A percentile compares a stretch with the other conserved stretches of the same genome.
Evolutionary conservation across 257 asterid species (phyloP).

Genomic region (Solanum tarijense): DNA sequence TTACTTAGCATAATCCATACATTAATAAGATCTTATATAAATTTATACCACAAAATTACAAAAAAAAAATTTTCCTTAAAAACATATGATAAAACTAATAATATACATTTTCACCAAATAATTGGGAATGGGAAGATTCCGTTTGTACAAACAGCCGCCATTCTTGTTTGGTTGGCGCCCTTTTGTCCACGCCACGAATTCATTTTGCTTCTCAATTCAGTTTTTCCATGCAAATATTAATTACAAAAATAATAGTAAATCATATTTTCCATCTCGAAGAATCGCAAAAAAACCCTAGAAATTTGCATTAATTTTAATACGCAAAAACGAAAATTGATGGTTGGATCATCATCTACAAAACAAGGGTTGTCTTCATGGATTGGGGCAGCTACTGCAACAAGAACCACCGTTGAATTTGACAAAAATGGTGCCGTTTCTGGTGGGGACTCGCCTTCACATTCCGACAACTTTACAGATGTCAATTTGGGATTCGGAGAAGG

Average conservation of each 20-base stretch:
- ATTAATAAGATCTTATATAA: no score
- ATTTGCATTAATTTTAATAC: background rate
- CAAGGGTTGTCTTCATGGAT: conserved; percentile 55
- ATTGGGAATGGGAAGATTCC: background rate
- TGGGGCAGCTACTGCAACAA: conserved; percentile 25
- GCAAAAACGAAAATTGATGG: conserved; percentile 12
- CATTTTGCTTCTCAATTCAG: background rate
- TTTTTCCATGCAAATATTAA: background rate
- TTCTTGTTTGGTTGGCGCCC: conserved; percentile 25
- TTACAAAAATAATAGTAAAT: background rate
- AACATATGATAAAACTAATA: background rate
- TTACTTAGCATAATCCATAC: background rate
- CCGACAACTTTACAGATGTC: conserved; percentile 19
- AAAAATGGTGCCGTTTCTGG: background rate
- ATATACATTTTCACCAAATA: background rate
- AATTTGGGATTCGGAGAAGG: conserved; percentile 53
- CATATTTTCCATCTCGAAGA: background rate
- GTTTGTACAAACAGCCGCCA: background rate
- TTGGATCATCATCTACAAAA: conserved; percentile 39
- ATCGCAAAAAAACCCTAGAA: background rate
- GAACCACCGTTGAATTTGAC: conserved; percentile 34
- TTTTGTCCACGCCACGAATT: conserved; percentile 33
- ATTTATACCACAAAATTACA: no score
- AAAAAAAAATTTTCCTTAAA: no score
- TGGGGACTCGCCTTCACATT: background rate